These are phyloP conservation scores for Beauveria caledonica DNA, from an alignment of 2,329 filamentous ascomycete species.

Conservation along the genomic window DNA sequence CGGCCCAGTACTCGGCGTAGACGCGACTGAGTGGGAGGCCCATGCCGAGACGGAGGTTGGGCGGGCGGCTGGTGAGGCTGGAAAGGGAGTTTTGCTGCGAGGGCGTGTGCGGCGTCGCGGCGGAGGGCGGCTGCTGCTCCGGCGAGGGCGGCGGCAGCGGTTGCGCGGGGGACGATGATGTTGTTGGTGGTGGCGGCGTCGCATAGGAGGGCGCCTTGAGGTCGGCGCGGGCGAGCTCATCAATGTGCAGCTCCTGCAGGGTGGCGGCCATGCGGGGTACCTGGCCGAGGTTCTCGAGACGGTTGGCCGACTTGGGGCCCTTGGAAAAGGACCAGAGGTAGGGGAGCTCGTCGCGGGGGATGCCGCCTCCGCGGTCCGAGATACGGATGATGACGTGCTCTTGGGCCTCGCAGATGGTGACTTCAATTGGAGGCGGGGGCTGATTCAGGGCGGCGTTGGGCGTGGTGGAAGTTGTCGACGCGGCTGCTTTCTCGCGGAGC, in stretches of 20 bases:
- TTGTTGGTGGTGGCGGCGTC: not conserved
- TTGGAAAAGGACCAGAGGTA: conserved; percentile 97
- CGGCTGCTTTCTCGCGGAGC: conserved; percentile 17
- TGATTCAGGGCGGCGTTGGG: not conserved
- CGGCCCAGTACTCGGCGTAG: conserved; percentile 97
- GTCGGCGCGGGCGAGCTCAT: conserved; percentile 29
- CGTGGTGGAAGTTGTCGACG: conserved; percentile 51
- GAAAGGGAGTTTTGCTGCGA: conserved; percentile 56
- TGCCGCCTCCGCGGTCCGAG: conserved; percentile 89
- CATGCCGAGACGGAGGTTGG: conserved; percentile 83
- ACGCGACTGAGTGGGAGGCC: conserved; percentile 88
- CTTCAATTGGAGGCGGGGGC: conserved; percentile 74
- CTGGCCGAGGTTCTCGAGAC: conserved; percentile 75
- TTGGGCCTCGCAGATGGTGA: conserved; percentile 86
- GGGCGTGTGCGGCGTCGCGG: conserved; percentile 16
- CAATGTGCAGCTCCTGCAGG: conserved; percentile 69
- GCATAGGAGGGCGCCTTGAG: conserved; percentile 32
- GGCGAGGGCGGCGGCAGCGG: not conserved
- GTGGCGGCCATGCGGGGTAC: conserved; percentile 92
- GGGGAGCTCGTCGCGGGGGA: conserved; percentile 75
- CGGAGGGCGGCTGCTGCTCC: not conserved
- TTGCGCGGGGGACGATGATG: too few species aligned
- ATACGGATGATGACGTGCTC: conserved; percentile 96
- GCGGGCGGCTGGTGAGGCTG: conserved; percentile 72
- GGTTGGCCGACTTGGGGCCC: conserved; percentile 67